Evolutionary conservation across 1,284 basidiomycete species (phyloP), one percentile per base, ranked within the genome.

Genomic region (Fomitopsis betulina): DNA sequence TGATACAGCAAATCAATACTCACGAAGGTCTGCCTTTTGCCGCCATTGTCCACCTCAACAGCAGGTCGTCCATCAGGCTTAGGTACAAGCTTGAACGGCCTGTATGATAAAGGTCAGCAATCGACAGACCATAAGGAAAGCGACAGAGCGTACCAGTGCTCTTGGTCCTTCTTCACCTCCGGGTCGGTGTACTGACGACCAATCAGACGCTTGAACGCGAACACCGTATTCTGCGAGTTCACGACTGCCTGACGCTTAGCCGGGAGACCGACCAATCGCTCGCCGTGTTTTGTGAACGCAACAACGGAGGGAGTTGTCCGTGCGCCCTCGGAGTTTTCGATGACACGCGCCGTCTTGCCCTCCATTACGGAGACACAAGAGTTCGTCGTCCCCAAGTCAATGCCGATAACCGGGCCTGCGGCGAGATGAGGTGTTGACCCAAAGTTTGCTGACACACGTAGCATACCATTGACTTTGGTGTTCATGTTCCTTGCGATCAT

Each of bases 261-360:
- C 37, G 97, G 96, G 55, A 97, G 85, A 76, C 96, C 96, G 63
- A 98, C 92, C 45, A 97, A 83, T 64, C 93, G 91, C 73, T 96
- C 93, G 60, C 91, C 91, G 68, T 94, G 86, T 77, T 98, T 98
- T 65, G 96, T 95, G 84, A 99, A 99, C 43, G 96, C 97, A 64
- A 99, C 94, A 59, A 98, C 94, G 54, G 96, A 99, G 9, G 97
- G 97, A 32, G 96, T 99, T 65, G 96, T 98, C 69, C 96, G 88
- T 62, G 93, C 93, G 81, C 96, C 96, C 80, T 99, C 96, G 12
- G 95, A 80, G 81, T 99, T 98, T 78, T 98, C 96, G 68, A 99
- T 91, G 64, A 99, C 96, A 67, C 93, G 90, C 58, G 96, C 85
- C 51, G 87, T 90, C 79, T 95, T 90, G 69, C 94, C 96, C 80